Evolutionary conservation across 1,139 yeast species (phyloP), one percentile per base, ranked within the genome.

Genomic region (Pneumocystis sp.): DNA sequence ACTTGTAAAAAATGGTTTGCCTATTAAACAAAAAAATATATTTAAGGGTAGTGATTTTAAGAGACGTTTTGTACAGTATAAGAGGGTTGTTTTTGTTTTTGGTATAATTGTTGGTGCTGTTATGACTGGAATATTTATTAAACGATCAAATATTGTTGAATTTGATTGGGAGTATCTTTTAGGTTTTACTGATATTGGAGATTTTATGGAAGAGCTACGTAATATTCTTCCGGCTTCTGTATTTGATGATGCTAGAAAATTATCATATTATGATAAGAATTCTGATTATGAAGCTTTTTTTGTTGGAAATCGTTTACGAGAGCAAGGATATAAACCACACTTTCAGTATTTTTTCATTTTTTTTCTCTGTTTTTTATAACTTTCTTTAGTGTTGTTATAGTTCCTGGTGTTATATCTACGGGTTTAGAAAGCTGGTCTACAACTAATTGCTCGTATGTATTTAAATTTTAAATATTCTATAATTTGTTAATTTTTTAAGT

Each of bases 401-500:
- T 93, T 34, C 98, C 98, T 0, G 98, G 98, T 1, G 97, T 93
- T 8, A 88, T 89, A 64, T 88, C 96, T 40, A 91, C 97, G 0
- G 97, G 97, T 1, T 80, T 93, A 61, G 98, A 95, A 74, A 85
- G 93, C 62, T 93, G 98, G 98, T 87, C 96, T 8, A 80, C 85
- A 8, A 82, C 79, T 1, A 95, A 87, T 19, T 93, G 98, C 74
- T 95, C 96, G 1, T 59, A 59, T 31, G 40, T 59, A 39, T 50
- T 31, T 44, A 19, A 44, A 19, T 44, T 50, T 50, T 39, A 39
- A 29, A 21, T 42, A 59, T 39, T 59, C 25, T 21, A 4, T 25
- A 59, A 10, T 37, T 12, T n/a, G n/a, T n/a, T 42, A 39, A 39
- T 39, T 3, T 12, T 10, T 21, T 15, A 25, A 59, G 61, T 39